Conservation (phyloP, 106 monocot genomes). For the Chionographis japonica region DNA sequence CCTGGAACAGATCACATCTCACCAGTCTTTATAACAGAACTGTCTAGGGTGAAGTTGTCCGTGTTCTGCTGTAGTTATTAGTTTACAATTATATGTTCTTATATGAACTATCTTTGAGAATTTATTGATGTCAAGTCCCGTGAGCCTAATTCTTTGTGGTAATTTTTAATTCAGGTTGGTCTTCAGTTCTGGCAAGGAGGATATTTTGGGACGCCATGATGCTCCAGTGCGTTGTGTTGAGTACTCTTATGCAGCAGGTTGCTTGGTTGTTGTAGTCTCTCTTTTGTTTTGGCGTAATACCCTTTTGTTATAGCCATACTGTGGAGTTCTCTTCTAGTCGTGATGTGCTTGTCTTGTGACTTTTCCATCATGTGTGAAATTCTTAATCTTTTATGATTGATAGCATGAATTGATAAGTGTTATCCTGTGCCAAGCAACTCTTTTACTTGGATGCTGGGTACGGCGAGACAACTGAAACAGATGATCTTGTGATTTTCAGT, state of each 20-base stretch:
- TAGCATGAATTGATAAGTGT: too few relatives aligned
- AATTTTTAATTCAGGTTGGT: slow-evolving; percentile 46
- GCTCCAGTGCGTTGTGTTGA: slow-evolving; percentile 95
- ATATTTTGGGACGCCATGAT: slow-evolving; percentile 83
- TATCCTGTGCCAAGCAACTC: too few relatives aligned
- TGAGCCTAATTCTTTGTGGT: neutral
- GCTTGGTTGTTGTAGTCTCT: slow-evolving; percentile 1
- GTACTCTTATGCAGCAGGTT: slow-evolving; percentile 96
- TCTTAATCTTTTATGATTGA: too few relatives aligned
- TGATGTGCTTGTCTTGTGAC: neutral
- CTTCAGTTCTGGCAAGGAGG: slow-evolving; percentile 86
- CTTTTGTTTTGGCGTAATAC: neutral
- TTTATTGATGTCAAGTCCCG: too few relatives aligned
- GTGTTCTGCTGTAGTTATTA: neutral
- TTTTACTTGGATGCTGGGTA: too few relatives aligned
- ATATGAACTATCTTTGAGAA: neutral
- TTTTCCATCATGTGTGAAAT: neutral
- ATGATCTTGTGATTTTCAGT: too few relatives aligned
- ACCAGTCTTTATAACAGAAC: too few relatives aligned
- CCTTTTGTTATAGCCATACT: neutral
- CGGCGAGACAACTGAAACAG: too few relatives aligned
- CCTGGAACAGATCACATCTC: too few relatives aligned
- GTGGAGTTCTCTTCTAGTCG: neutral
- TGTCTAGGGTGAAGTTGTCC: neutral
- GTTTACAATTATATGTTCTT: neutral